Evolutionary conservation across 2,329 filamentous ascomycete species (phyloP), one percentile per base, ranked within the genome.

Genomic region (Talaromyces marneffei): DNA sequence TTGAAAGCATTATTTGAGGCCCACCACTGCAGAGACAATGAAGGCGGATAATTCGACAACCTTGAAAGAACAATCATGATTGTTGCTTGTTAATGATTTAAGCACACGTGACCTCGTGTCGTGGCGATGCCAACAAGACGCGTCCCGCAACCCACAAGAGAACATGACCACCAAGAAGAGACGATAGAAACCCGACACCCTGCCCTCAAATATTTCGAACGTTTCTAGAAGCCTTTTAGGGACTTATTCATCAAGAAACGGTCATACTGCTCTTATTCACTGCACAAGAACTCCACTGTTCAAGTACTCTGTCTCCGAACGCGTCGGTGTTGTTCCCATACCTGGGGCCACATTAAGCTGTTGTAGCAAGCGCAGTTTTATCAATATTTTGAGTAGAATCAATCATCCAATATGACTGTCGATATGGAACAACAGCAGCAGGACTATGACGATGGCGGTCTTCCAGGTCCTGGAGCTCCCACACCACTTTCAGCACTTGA

Each of bases 391-490:
- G 33, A 35, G 14, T 31, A 35, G 3, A 9, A 35, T 1, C 33
- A 33, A 18, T 25, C 8, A 58, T 44, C 39, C 8, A 65, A 65
- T 8, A 75, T 75, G 70, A 67, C 83, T 66, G 77, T 79, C 63
- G 82, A 83, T 54, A 83, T 85, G 65, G 84, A 88, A 65, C 85
- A 86, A n/a, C 46, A 33, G 39, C 90, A 95, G 66, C 87, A 88
- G 64, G 83, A 83, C 61, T 85, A 86, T 68, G 92, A 94, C 61
- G 91, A 96, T 63, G 83, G 83, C 68, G 84, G 86, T 64, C 83
- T 86, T 71, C 86, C 88, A 60, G 92, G 90, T 10, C 93, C 93
- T 62, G 94, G 94, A 66, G 94, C 94, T n/a, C 94, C 94, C 2
- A 96, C 92, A 60, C 92, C 93, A 52, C 83, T 99, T 29, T 81